Base-by-base conservation (phyloP, 768 basidiomycete species). In the Leucocoprinus leucothites region DNA sequence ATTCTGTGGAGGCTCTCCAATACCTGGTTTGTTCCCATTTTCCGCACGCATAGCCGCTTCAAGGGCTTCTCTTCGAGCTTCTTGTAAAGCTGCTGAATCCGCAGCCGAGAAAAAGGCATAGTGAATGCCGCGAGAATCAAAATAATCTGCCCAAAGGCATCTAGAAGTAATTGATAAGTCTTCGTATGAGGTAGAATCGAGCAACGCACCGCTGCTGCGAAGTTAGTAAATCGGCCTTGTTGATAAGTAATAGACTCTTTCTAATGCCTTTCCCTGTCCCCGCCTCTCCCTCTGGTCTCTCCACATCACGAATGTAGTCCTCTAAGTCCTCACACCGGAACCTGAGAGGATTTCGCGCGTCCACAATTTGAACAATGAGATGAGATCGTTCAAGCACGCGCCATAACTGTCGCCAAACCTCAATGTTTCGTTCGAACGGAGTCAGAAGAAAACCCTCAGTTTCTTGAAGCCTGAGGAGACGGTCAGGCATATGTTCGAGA, bases 341-440 rank as follows among this genome's bases (percentile, higher is more conserved):
- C 25, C 84, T 78, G 8, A 97, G 77, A 1, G 97, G 96, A 74
- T 97, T 98, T 36, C 97, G 85, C 5, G 94, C 94, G 65, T 99
- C 97, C 49, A 97, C 91, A 48, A 99, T 96, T 70, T 98, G 94
- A 1, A 98, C 90, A 28, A 98, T 73, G 21, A 99, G 82, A 62
- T 97, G 91, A 1, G 96, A 97, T 19, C 94, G 83, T 72, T 99
- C 97, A 8, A 97, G 72, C 1, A 98, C 97, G 49, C 97, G 81
- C 97, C 97, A 99, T 7, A 99, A 80, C 65, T 99, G 97, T 41
- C 97, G 78, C 96, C 97, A 98, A 11, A 99, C 97, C 76, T 98
- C 95, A 28, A 99, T 72, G 65, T 98, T 99, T 47, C 94, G 88
- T 67, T 99, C 97, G 64, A 97, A 99, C 3, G 94, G 96, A 0